phyloP scores from a whole-genome alignment of 2,329 filamentous ascomycete genomes.

The Talaromyces atroroseus region DNA sequence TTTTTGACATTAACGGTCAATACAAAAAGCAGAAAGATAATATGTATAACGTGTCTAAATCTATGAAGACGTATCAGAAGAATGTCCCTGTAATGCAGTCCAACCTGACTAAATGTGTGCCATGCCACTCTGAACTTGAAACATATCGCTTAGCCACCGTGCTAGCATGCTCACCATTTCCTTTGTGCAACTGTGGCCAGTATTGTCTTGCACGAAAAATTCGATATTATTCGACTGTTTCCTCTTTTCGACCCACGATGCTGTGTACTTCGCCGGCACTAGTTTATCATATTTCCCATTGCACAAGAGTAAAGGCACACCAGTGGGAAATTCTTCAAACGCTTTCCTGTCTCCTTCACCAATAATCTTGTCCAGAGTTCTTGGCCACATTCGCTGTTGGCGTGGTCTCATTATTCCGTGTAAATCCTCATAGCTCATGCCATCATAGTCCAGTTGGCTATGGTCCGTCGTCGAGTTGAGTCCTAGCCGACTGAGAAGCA shows the following conservation, averaged over 20 bases:
- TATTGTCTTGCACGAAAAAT: slow-evolving; percentile 5
- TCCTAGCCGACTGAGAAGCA: slow-evolving; percentile 1
- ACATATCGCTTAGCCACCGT: neutral
- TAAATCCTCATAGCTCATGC: neutral
- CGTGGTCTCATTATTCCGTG: neutral
- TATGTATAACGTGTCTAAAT: too few relatives aligned
- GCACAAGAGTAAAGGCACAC: neutral
- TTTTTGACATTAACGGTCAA: too few relatives aligned
- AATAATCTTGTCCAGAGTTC: neutral
- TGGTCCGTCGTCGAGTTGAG: neutral
- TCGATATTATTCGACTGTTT: neutral
- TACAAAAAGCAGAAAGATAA: too few relatives aligned
- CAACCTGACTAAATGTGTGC: neutral
- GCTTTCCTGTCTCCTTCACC: neutral
- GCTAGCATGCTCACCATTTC: slow-evolving; percentile 2
- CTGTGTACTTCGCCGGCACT: slow-evolving; percentile 4
- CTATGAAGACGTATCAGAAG: too few relatives aligned
- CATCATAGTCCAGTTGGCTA: neutral
- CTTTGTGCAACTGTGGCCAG: slow-evolving; percentile 3
- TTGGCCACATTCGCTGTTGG: neutral
- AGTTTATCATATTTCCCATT: neutral
- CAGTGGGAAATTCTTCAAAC: neutral
- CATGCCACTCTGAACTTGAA: neutral
- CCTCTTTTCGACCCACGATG: neutral
- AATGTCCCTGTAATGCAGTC: too few relatives aligned